Evolutionary conservation across 2,329 filamentous ascomycete species (phyloP).

Genomic region (Aspergillus alliaceus): DNA sequence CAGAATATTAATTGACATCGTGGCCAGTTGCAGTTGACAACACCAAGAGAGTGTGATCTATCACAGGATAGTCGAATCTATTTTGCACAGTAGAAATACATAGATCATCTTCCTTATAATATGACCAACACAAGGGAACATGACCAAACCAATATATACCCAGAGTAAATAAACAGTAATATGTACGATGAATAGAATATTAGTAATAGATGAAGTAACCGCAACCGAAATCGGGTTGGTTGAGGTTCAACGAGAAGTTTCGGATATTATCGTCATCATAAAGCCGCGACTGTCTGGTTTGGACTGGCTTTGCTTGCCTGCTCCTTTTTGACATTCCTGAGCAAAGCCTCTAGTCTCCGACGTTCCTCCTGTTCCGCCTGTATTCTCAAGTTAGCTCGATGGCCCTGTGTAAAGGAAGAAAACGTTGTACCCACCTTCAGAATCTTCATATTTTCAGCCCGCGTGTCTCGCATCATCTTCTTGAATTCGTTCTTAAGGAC

Average conservation of each 20-base stretch:
- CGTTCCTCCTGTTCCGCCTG: constrained; percentile 73
- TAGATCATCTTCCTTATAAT: constrained; percentile 13
- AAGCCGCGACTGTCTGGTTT: constrained; percentile 34
- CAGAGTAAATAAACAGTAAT: constrained; percentile 14
- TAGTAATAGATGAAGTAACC: constrained; percentile 7
- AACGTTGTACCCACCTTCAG: constrained; percentile 57
- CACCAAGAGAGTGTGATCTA: not conserved
- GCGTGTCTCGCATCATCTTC: constrained; percentile 76
- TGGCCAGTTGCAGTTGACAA: not conserved
- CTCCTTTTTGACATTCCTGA: constrained; percentile 53
- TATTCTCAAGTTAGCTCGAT: constrained; percentile 18
- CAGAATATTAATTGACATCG: not conserved
- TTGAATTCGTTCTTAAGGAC: constrained; percentile 74
- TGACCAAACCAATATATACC: constrained; percentile 3
- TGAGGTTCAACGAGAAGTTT: constrained; percentile 7
- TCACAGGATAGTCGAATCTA: not conserved
- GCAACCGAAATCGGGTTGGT: not conserved
- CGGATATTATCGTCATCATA: constrained; percentile 32
- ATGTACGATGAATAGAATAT: constrained; percentile 19
- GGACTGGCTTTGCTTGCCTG: constrained; percentile 35
- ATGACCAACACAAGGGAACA: constrained; percentile 8
- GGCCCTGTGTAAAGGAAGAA: not conserved
- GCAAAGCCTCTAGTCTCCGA: constrained; percentile 62
- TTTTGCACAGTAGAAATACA: not conserved
- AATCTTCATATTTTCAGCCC: constrained; percentile 63